Evolutionary conservation across 2,329 filamentous ascomycete genomes (phyloP), one percentile per base, ranked within the genome.

Genomic region (Talaromyces sp.): DNA sequence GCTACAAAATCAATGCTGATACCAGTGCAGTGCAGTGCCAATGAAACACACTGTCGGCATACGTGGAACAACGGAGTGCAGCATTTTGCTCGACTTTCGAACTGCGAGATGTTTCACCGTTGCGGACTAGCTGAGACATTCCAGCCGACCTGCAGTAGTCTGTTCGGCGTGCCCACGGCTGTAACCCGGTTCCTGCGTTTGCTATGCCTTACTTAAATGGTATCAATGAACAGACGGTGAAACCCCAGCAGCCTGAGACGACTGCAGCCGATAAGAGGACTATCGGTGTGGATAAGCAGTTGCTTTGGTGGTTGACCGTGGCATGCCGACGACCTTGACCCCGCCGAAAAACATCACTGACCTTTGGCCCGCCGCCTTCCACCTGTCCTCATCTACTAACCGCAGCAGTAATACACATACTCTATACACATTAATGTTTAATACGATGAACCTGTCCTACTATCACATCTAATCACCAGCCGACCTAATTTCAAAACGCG

Each of bases 61-160:
- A 48, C 27, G 58, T 60, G 58, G 58, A 48, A 52, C 48, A 31
- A 33, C 14, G 48, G 48, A 33, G 48, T n/a, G 48, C 48, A 19
- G 24, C 48, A 16, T 24, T 52, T 52, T 33, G 48, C 24, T 50
- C 45, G 45, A 24, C 45, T 11, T 47, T 19, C 45, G 47, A 27
- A 50, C 47, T 16, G 22, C 16, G 10, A 52, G 50, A 27, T 61
- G 59, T 41, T 60, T 60, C 58, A 60, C 58, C n/a, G 47, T 35
- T 56, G 50, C 31, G 7, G 31, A 22, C 33, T 11, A 56, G 27
- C 47, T 62, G 60, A 62, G 59, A 62, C 59, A 62, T 62, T 48
- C 41, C 57, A 47, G 14, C 60, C 47, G 47, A 50, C 47, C 45
- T 63, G 48, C 52, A 62, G 60, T 61, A 61, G 45, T 50, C 33